A percentile compares a stretch with the other conserved stretches of the same genome.
phyloP scores from a whole-genome alignment of 2,329 filamentous ascomycete species.

The Neopestalotiopsis sp. region DNA sequence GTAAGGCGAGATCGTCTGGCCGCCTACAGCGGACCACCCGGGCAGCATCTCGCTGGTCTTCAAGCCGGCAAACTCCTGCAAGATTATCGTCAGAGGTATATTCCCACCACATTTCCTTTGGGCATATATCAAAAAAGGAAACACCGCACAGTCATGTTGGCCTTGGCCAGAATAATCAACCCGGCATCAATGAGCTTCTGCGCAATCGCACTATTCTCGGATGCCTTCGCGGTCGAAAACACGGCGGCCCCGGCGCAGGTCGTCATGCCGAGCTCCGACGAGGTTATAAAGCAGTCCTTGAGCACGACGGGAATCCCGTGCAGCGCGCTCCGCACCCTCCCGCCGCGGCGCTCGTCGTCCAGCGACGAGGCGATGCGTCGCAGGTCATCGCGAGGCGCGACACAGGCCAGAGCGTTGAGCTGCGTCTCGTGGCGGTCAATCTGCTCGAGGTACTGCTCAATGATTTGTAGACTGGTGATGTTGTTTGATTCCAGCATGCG shows the following conservation, averaged over 20 bases:
- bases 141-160: constrained; percentile 29
- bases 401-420: constrained; percentile 16
- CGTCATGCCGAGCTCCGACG: constrained; percentile 23
- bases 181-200: constrained; percentile 25
- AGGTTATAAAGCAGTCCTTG: constrained; percentile 24
- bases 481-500: no score
- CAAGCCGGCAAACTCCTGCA: constrained; percentile 13
- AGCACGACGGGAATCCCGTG: constrained; percentile 22
- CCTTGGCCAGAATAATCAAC: constrained; percentile 32
- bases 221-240: constrained; percentile 19
- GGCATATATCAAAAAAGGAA: neutral
- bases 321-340: constrained; percentile 9
- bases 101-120: neutral
- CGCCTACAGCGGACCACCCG: constrained; percentile 30
- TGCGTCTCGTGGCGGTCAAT: constrained; percentile 9
- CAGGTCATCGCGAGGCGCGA: constrained; percentile 12
- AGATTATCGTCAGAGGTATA: no score
- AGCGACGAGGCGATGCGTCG: neutral
- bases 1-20: constrained; percentile 36
- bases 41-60: constrained; percentile 21
- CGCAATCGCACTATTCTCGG: constrained; percentile 8
- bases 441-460: constrained; percentile 11
- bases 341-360: constrained; percentile 7
- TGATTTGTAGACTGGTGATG: constrained; percentile 2
- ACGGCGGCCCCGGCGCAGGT: constrained; percentile 24